A percentile compares a stretch with the other conserved stretches of the same genome.
Conservation (phyloP, 306 rosid species). For the Cucurbita maxima region DNA sequence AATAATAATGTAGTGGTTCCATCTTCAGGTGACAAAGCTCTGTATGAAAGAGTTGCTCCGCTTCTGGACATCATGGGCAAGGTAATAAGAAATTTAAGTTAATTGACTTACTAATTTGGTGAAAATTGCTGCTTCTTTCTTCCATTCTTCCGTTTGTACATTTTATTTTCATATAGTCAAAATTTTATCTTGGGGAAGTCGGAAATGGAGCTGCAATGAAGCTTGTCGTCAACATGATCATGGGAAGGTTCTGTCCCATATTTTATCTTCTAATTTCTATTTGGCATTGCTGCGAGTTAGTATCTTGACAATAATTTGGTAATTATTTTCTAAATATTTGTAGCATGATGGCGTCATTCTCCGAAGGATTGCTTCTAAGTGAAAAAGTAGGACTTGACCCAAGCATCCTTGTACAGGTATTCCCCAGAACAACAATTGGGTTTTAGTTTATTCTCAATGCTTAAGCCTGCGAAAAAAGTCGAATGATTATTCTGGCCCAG, state of each 20-base stretch:
- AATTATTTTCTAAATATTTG: constrained; percentile 1
- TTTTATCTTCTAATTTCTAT: not conserved
- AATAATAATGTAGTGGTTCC: constrained; percentile 14
- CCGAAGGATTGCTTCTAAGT: constrained; percentile 87
- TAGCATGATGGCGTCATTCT: constrained; percentile 97
- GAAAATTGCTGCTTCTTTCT: not conserved
- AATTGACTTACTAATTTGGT: not conserved
- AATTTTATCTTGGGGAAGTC: constrained; percentile 69
- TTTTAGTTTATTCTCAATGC: not conserved
- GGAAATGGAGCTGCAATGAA: constrained; percentile 98
- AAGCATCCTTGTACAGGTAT: constrained; percentile 65
- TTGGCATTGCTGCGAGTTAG: not conserved
- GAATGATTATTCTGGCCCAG: not conserved
- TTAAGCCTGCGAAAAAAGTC: not conserved
- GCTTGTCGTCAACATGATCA: constrained; percentile 90
- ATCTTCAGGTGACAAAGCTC: constrained; percentile 66
- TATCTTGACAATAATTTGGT: not conserved
- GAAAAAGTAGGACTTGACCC: constrained; percentile 93
- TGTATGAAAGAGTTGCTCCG: constrained; percentile 50
- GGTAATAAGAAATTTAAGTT: constrained; percentile 21
- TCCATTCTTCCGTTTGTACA: not conserved
- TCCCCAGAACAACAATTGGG: not conserved
- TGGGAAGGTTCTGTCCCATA: constrained; percentile 61
- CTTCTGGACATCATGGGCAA: constrained; percentile 90
- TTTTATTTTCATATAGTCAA: not conserved